A percentile compares a stretch with the other conserved stretches of the same genome.
Conservation (phyloP, 106 monocot species). For the Dendrobium catenatum region DNA sequence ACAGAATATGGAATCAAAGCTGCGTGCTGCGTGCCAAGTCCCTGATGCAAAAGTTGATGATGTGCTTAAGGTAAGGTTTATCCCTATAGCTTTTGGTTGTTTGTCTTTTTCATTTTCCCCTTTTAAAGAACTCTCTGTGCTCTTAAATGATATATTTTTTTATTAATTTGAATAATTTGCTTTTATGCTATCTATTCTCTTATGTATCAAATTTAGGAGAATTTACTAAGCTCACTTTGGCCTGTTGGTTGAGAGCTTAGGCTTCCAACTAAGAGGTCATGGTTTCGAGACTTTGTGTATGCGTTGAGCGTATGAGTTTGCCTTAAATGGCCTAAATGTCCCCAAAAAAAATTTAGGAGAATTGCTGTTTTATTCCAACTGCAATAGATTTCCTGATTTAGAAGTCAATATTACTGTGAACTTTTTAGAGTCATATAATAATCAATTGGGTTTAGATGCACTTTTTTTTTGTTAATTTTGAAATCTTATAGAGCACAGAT, state of each 20-base stretch:
- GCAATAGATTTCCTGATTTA: background rate
- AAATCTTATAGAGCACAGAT: background rate
- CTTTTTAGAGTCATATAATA: background rate
- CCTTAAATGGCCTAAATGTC: too few relatives aligned
- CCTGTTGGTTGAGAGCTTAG: too few relatives aligned
- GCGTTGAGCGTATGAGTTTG: too few relatives aligned
- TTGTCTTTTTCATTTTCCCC: too few relatives aligned
- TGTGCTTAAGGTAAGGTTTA: conserved; percentile 46
- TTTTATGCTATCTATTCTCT: background rate
- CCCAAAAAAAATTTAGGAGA: background rate
- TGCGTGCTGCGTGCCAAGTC: conserved; percentile 64
- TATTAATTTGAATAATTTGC: too few relatives aligned
- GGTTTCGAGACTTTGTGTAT: too few relatives aligned
- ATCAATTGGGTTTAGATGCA: background rate
- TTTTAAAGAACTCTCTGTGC: too few relatives aligned
- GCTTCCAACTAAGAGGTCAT: too few relatives aligned
- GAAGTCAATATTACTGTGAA: background rate
- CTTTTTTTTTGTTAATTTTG: background rate
- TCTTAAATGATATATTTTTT: too few relatives aligned
- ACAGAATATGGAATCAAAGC: conserved; percentile 70
- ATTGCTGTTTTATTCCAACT: background rate
- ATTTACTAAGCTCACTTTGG: background rate
- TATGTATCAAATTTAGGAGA: background rate
- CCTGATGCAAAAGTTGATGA: conserved; percentile 60
- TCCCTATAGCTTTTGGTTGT: background rate